A percentile compares a stretch with the other conserved stretches of the same genome.
Evolutionary conservation across 2,329 filamentous ascomycete genomes (phyloP).

Genomic region (Cordyceps pruinosa): DNA sequence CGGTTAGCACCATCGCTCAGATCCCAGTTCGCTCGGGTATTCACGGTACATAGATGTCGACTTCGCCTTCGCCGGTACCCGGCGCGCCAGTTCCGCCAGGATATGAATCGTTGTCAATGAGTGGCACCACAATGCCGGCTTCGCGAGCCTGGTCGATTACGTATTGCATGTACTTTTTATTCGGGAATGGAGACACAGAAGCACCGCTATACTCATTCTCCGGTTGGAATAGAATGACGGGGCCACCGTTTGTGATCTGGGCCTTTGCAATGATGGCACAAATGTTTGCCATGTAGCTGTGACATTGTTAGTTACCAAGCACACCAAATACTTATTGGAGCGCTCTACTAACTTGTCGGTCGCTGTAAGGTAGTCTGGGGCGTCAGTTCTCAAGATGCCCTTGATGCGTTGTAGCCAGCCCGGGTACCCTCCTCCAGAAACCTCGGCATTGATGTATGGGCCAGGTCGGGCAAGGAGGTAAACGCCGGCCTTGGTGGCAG

Average conservation of each 20-base stretch:
- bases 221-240: conserved; percentile 70
- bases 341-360: conserved; percentile 52
- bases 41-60: conserved; percentile 50
- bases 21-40: neutral
- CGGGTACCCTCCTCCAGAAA: conserved; percentile 69
- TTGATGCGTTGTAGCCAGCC: conserved; percentile 70
- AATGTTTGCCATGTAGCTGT: conserved; percentile 54
- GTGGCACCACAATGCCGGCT: conserved; percentile 65
- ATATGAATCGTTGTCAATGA: conserved; percentile 69
- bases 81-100: conserved; percentile 56
- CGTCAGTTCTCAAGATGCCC: conserved; percentile 56
- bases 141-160: conserved; percentile 61
- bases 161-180: conserved; percentile 62
- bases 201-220: conserved; percentile 71
- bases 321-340: neutral
- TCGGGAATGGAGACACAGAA: conserved; percentile 49
- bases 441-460: conserved; percentile 75
- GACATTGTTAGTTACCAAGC: neutral
- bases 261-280: conserved; percentile 61
- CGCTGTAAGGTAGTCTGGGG: conserved; percentile 54
- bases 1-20: neutral
- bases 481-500: conserved; percentile 64
- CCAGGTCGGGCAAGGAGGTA: conserved; percentile 68
- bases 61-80: conserved; percentile 45
- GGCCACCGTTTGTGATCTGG: conserved; percentile 78